These are phyloP conservation scores for Tuber calosporum DNA, from an alignment of 495 filamentous ascomycete species.

Conservation along the genomic window DNA sequence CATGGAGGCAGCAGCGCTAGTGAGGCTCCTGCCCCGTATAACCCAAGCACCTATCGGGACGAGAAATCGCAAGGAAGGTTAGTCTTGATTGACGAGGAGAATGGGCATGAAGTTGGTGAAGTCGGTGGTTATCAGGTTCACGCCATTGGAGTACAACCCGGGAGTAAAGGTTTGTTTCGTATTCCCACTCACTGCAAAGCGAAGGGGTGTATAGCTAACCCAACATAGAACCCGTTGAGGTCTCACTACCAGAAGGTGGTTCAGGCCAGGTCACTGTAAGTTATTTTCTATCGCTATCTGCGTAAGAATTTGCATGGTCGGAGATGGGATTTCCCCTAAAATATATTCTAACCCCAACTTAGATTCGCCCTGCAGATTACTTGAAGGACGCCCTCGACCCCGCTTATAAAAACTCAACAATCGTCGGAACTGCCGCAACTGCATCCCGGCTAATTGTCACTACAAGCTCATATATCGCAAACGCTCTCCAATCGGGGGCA, in stretches of 20 bases:
- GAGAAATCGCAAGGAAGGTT: slow-evolving; percentile 48
- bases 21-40: slow-evolving; percentile 14
- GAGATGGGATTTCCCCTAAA: not conserved
- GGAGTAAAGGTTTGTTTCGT: slow-evolving; percentile 68
- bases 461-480: slow-evolving; percentile 67
- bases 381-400: slow-evolving; percentile 75
- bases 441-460: slow-evolving; percentile 93
- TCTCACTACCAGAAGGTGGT: slow-evolving; percentile 70
- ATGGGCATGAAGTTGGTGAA: slow-evolving; percentile 91
- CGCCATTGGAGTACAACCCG: slow-evolving; percentile 71
- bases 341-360: slow-evolving; percentile 54
- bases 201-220: not conserved
- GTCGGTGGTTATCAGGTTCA: slow-evolving; percentile 67
- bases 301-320: not conserved
- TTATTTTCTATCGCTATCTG: not conserved
- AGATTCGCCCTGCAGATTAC: slow-evolving; percentile 73
- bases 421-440: slow-evolving; percentile 82
- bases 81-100: slow-evolving; percentile 90
- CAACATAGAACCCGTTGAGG: slow-evolving; percentile 74
- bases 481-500: slow-evolving; percentile 64
- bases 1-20: slow-evolving; percentile 6
- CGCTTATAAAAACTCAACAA: slow-evolving; percentile 73
- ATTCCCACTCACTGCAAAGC: slow-evolving; percentile 1
- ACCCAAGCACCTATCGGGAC: slow-evolving; percentile 22
- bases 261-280: slow-evolving; percentile 46